Base-by-base conservation (phyloP, 192 early-diverging fungal genomes). In the Backusella circina region DNA sequence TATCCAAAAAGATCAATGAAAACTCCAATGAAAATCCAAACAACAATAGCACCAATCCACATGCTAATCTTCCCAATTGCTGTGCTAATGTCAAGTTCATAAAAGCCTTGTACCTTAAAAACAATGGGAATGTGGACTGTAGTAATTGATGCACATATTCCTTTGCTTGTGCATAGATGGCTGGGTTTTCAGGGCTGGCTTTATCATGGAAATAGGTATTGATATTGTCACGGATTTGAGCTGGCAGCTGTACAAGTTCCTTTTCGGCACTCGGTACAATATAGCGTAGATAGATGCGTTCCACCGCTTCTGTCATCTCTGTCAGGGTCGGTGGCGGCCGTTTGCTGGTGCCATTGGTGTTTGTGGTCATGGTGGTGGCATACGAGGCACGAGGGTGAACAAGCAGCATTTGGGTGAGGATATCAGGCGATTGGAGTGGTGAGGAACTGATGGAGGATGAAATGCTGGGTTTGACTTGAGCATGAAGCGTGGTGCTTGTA, bases 261-360 rank as follows among this genome's bases (percentile, higher is more conserved):
- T 86, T 86, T 66, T 86, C 86, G 0, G 88, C 88, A 44, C 79
- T 77, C 0, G 82, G 83, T 21, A 81, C 81, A 23, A 91, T 79
- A 47, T 89, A 91, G 38, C 82, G 82, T 47, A 78, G 77, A 37
- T 86, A 88, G 26, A 91, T 91, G 1, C 82, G 79, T 66, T 91
- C 88, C 4, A 88, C 86, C 1, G 84, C 79, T 41, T 83, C 77
- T 30, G 78, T 82, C 44, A 90, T 76, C 44, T 88, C 89, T 10
- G 78, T 75, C 23, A 81, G 81, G 3, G 89, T 85, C 8, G 83
- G 79, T 10, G 76, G 77, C 12, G 71, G 79, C 32, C 38, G 35
- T 26, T 74, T 73, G 10, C 31, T 35, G 18, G 44, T 57, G 5
- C 35, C 39, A 21, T 66, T 51, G 70, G 39, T 71, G 10, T 16